Percentiles rank a stretch among this genome's conserved stretches.
phyloP scores from a whole-genome alignment of 495 filamentous ascomycete genomes.

The Saxophila tyrrhenica region DNA sequence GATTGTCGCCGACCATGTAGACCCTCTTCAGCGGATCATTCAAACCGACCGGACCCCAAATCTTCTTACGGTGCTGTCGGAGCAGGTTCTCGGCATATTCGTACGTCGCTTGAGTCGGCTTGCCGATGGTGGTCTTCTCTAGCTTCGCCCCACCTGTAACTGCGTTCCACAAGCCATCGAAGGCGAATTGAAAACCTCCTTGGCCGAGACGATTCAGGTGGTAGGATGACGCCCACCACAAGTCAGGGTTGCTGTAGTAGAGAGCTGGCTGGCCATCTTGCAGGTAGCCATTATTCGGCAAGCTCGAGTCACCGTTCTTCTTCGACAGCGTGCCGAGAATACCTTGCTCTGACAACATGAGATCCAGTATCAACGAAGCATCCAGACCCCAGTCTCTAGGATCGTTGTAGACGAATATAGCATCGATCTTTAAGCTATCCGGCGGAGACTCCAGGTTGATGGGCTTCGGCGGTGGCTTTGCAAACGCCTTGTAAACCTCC shows the following conservation, averaged over 20 bases:
- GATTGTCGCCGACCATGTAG: conserved; percentile 98
- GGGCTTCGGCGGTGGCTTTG: conserved; percentile 49
- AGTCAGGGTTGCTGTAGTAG: conserved; percentile 83
- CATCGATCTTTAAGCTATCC: conserved; percentile 58
- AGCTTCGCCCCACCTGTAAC: conserved; percentile 55
- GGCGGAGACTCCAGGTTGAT: conserved; percentile 29
- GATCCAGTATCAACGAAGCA: conserved; percentile 65
- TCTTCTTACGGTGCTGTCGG: conserved; percentile 41
- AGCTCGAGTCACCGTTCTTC: conserved; percentile 39
- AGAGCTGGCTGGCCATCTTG: conserved; percentile 67
- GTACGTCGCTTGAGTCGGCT: conserved; percentile 68
- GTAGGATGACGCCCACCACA: conserved; percentile 75
- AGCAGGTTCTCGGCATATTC: conserved; percentile 71
- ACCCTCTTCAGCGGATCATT: conserved; percentile 48
- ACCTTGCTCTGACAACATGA: conserved; percentile 63
- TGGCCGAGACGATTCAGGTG: conserved; percentile 85
- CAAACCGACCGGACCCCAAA: conserved; percentile 22
- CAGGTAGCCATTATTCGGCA: conserved; percentile 66
- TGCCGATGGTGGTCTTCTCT: conserved; percentile 62
- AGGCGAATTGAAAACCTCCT: conserved; percentile 74
- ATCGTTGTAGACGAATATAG: conserved; percentile 82
- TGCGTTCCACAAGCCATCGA: conserved; percentile 66
- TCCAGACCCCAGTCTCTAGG: conserved; percentile 92
- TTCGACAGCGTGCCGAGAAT: conserved; percentile 65
- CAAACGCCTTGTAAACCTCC: conserved; percentile 48